phyloP scores from a whole-genome alignment of 805 yeast species.

The Yarrowia deformans region DNA sequence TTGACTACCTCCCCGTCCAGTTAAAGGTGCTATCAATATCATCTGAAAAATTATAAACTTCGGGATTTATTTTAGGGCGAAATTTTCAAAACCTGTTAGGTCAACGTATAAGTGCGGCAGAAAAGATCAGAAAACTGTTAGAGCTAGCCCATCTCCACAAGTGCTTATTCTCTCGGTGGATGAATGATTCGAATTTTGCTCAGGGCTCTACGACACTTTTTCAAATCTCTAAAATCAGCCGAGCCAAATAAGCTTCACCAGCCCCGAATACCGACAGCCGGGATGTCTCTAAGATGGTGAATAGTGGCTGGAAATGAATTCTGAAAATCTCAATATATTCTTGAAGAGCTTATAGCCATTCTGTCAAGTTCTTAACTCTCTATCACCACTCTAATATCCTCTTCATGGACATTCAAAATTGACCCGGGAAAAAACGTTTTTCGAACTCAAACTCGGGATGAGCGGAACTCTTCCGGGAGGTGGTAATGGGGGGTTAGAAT shows the following conservation, averaged over 20 bases:
- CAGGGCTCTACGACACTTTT: not conserved
- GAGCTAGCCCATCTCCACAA: not conserved
- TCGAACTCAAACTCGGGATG: slow-evolving; percentile 13
- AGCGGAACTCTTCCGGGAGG: slow-evolving; percentile 2
- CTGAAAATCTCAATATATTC: not conserved
- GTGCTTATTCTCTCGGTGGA: not conserved
- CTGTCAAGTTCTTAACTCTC: no score
- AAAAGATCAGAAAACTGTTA: not conserved
- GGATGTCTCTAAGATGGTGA: not conserved
- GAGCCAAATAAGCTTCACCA: slow-evolving; percentile 12
- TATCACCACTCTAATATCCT: no score
- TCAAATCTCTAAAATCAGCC: not conserved
- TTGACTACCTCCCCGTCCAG: not conserved
- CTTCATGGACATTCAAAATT: not conserved
- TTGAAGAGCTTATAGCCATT: no score
- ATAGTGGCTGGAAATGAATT: no score
- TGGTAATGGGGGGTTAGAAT: no score
- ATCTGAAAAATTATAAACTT: not conserved
- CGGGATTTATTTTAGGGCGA: not conserved
- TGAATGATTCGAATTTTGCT: no score
- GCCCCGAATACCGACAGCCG: not conserved
- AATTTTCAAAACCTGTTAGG: not conserved
- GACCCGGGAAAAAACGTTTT: slow-evolving; percentile 11
- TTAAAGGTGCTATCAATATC: not conserved
- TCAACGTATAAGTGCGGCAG: not conserved